Base-by-base conservation (phyloP, 2,329 filamentous ascomycete genomes). In the Fusarium austroafricanum region DNA sequence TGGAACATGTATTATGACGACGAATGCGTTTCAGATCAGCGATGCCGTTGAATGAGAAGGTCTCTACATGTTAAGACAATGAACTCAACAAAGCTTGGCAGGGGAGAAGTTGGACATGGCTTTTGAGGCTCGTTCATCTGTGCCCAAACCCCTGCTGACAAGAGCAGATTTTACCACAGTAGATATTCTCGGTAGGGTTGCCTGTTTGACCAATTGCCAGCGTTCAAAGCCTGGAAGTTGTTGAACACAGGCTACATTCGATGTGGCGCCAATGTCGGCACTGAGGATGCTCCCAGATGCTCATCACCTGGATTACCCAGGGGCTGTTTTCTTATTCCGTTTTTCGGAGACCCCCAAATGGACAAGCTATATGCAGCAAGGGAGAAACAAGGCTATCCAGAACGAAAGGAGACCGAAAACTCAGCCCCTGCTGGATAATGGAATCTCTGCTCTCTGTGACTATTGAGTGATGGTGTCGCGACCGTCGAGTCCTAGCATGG, bases 31-130 rank as follows among this genome's bases (percentile, higher is more conserved):
- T 42, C 23, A 44, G 53, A 38, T 57, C 42, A 53, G 51, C 39
- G 39, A 58, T 64, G 14, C 37, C 46, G 44, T 57, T 39, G 40
- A 58, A 40, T 35, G 49, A 57, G 37, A 43, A 40, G 26, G 37
- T 45, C 51, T 45, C 35, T 26, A 43, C 14, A 46, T 26, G 18
- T 43, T 18, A 37, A 42, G 39, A 39, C 33, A 39, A 52, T 50
- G 31, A 59, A 44, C 42, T 50, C 44, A 40, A 55, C 26, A 26
- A 58, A 51, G 54, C 55, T 68, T 61, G 66, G 61, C 61, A 67
- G 66, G 61, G 65, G 61, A 62, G 47, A 54, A 28, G 46, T 46
- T 47, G 65, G 31, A 52, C 35, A 42, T 63, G 61, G 65, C 56
- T 61, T 44, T 47, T 54, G 52, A 67, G 61, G 51, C 51, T 53